Evolutionary conservation across 805 yeast species (phyloP).

Genomic region (Candida awuae): DNA sequence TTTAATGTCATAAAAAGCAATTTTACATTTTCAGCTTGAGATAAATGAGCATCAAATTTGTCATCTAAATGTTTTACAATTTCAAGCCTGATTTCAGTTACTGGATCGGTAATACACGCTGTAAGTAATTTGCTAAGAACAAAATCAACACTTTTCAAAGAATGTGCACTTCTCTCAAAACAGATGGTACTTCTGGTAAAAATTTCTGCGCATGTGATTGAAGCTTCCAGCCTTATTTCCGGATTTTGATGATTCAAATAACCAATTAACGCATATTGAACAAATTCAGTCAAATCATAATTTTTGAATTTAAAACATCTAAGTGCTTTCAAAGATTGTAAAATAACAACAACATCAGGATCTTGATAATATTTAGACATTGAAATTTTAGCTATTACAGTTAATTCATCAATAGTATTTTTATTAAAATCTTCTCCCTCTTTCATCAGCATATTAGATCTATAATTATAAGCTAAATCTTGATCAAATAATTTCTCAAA

Average conservation of each 20-base stretch:
- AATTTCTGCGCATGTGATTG: conserved; percentile 71
- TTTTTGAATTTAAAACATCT: conserved; percentile 67
- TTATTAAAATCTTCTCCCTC: conserved; percentile 43
- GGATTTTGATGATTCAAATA: conserved; percentile 77
- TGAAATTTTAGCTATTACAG: conserved; percentile 18
- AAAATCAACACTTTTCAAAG: conserved; percentile 75
- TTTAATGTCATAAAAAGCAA: conserved; percentile 80
- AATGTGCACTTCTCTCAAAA: conserved; percentile 69
- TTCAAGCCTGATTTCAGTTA: conserved; percentile 75
- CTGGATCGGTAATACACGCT: conserved; percentile 81
- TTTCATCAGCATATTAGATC: conserved; percentile 63
- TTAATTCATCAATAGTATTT: conserved; percentile 15
- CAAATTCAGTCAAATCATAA: conserved; percentile 78
- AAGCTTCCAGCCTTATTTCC: conserved; percentile 75
- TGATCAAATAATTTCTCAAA: conserved; percentile 51
- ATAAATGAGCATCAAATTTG: conserved; percentile 80
- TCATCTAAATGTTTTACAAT: conserved; percentile 67
- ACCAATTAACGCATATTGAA: conserved; percentile 71
- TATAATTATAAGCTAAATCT: conserved; percentile 64
- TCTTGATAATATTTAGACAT: conserved; percentile 22
- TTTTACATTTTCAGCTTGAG: conserved; percentile 88
- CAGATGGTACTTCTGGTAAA: conserved; percentile 78
- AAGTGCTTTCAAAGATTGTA: conserved; percentile 74
- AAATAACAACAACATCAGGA: conserved; percentile 38
- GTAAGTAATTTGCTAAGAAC: conserved; percentile 75